A percentile compares a stretch with the other conserved stretches of the same genome.
Evolutionary conservation across 805 yeast genomes (phyloP).

Genomic region (Millerozyma miso): DNA sequence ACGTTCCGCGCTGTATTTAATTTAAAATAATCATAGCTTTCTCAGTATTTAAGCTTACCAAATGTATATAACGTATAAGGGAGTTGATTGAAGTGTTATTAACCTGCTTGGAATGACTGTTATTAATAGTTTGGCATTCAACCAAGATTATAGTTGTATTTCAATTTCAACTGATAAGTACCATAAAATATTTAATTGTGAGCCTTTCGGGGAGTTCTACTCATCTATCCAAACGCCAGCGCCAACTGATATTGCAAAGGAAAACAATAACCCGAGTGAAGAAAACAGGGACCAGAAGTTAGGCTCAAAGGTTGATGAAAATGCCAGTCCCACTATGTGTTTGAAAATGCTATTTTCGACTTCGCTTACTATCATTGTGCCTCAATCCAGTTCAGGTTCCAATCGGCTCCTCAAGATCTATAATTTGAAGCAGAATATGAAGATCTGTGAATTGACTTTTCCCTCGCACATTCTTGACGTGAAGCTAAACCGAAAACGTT

Average conservation of each 20-base stretch:
- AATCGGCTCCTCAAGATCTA: conserved; percentile 33
- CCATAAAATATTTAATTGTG: conserved; percentile 40
- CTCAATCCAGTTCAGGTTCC: conserved; percentile 20
- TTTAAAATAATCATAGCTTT: neutral
- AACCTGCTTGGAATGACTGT: conserved; percentile 9
- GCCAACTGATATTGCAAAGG: conserved; percentile 9
- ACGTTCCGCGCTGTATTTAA: conserved; percentile 1
- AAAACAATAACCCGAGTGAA: conserved; percentile 2
- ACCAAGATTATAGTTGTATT: conserved; percentile 40
- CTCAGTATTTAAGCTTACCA: neutral
- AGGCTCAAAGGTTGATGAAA: conserved; percentile 3
- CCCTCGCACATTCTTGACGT: conserved; percentile 72
- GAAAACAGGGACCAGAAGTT: conserved; percentile 6
- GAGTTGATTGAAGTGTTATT: neutral
- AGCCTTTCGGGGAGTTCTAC: conserved; percentile 44
- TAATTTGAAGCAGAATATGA: conserved; percentile 38
- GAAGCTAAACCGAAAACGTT: conserved; percentile 74
- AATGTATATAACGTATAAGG: neutral
- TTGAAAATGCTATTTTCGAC: conserved; percentile 40
- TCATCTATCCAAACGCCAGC: conserved; percentile 16
- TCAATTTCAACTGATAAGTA: conserved; percentile 29
- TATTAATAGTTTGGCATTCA: conserved; percentile 37
- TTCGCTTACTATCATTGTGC: conserved; percentile 37
- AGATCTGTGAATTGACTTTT: conserved; percentile 84
- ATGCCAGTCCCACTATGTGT: conserved; percentile 23